These are phyloP conservation scores for Penicillium pancosmium DNA, from an alignment of 495 filamentous ascomycete genomes.

Conservation along the genomic window DNA sequence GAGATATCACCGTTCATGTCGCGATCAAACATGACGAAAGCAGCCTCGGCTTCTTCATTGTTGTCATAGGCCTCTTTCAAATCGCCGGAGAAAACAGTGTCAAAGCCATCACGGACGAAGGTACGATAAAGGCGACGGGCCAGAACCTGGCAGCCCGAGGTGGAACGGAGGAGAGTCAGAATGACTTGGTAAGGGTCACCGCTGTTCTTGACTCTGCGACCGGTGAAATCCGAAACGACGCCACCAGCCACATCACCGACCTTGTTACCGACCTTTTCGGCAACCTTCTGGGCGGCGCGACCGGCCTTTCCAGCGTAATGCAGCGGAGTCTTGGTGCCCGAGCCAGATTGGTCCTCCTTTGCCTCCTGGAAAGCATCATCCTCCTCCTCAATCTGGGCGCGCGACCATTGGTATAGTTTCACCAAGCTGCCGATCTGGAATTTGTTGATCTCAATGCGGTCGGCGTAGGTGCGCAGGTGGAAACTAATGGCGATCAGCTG, in stretches of 20 bases:
- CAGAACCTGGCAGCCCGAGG: constrained; percentile 78
- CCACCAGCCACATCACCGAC: constrained; percentile 88
- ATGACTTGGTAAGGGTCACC: constrained; percentile 83
- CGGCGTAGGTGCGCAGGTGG: constrained; percentile 87
- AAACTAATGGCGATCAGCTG: constrained; percentile 94
- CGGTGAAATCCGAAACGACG: constrained; percentile 94
- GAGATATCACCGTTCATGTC: constrained; percentile 97
- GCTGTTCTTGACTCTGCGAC: constrained; percentile 70
- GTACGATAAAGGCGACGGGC: constrained; percentile 92
- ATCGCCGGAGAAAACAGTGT: constrained; percentile 76
- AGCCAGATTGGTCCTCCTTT: constrained; percentile 31
- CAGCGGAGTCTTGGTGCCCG: constrained; percentile 73
- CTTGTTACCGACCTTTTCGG: constrained; percentile 78
- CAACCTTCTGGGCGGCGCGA: constrained; percentile 68
- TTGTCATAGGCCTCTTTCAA: constrained; percentile 80
- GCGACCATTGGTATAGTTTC: constrained; percentile 83
- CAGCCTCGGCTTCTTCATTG: constrained; percentile 85
- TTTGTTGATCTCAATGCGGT: constrained; percentile 91
- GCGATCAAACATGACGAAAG: constrained; percentile 92
- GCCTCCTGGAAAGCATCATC: constrained; percentile 72
- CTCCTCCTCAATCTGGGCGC: constrained; percentile 67
- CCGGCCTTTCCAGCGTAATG: constrained; percentile 63
- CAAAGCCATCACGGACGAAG: constrained; percentile 72
- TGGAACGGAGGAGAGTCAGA: constrained; percentile 72
- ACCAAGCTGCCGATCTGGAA: constrained; percentile 80